Evolutionary conservation across 371 early-diverging fungal species (phyloP).

Genomic region (Saksenaea oblongispora): DNA sequence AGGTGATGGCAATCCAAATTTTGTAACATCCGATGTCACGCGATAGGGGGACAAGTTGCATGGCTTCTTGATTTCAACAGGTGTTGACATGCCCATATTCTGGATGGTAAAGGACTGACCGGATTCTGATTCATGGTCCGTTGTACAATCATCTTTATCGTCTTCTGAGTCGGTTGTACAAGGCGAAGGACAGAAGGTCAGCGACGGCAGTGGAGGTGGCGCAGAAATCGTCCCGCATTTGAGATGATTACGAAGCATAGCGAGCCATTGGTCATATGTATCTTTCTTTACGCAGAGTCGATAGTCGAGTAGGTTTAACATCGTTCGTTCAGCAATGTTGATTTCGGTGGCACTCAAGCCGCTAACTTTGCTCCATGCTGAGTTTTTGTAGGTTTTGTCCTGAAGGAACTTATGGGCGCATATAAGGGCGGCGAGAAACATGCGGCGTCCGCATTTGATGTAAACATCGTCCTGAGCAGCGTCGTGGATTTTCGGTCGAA

Average conservation of each 20-base stretch:
- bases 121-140: background rate
- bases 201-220: background rate
- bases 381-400: conserved; percentile 82
- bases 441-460: conserved; percentile 71
- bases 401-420: conserved; percentile 80
- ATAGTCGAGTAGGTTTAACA: conserved; percentile 75
- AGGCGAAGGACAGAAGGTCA: background rate
- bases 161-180: background rate
- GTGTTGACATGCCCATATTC: conserved; percentile 7
- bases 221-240: conserved; percentile 10
- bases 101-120: background rate
- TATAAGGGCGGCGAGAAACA: conserved; percentile 80
- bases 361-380: conserved; percentile 81
- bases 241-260: conserved; percentile 39
- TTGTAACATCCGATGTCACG: background rate
- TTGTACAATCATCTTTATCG: background rate
- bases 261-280: conserved; percentile 56
- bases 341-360: conserved; percentile 72
- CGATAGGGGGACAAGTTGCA: background rate
- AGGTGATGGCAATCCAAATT: conserved; percentile 10
- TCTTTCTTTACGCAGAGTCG: conserved; percentile 65
- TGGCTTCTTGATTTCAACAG: conserved; percentile 2
- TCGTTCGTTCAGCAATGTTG: conserved; percentile 70
- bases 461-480: conserved; percentile 37
- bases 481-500: conserved; percentile 44